Evolutionary conservation across 345 rosid genomes (phyloP).

Genomic region (Linum tenue): DNA sequence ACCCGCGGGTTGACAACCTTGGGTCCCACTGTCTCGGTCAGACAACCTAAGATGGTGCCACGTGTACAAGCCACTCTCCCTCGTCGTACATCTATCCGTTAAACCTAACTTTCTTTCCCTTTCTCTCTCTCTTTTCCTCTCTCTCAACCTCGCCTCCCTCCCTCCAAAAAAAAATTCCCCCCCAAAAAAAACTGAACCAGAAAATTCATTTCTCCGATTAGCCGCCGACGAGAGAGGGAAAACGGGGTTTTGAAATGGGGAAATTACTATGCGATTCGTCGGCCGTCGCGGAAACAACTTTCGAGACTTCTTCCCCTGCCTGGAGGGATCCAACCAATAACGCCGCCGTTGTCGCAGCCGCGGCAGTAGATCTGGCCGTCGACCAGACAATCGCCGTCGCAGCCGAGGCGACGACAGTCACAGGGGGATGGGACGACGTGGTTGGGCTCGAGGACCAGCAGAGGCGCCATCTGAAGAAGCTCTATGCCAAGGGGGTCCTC

Average conservation of each 20-base stretch:
- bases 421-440: slow-evolving; percentile 60
- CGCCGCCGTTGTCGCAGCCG: slow-evolving; percentile 12
- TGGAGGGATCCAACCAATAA: slow-evolving; percentile 40
- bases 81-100: slow-evolving; percentile 59
- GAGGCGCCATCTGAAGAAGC: slow-evolving; percentile 58
- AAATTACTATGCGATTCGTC: slow-evolving; percentile 74
- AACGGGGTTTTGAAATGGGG: slow-evolving; percentile 39
- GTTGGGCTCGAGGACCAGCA: slow-evolving; percentile 85
- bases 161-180: slow-evolving; percentile 8
- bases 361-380: slow-evolving; percentile 38
- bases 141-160: slow-evolving; percentile 17
- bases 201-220: not conserved
- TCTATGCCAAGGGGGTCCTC: slow-evolving; percentile 69
- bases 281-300: slow-evolving; percentile 45
- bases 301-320: slow-evolving; percentile 53
- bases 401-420: slow-evolving; percentile 5
- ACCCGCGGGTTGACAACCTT: no score
- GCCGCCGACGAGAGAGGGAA: not conserved
- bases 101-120: slow-evolving; percentile 20
- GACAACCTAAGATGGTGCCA: slow-evolving; percentile 25
- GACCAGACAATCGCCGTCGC: slow-evolving; percentile 25
- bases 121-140: slow-evolving; percentile 11
- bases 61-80: slow-evolving; percentile 41
- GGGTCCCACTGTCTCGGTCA: not conserved
- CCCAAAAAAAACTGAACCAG: slow-evolving; percentile 8